Evolutionary conservation across 148 eudicot species (phyloP).

Genomic region (Euryodendron excelsum): DNA sequence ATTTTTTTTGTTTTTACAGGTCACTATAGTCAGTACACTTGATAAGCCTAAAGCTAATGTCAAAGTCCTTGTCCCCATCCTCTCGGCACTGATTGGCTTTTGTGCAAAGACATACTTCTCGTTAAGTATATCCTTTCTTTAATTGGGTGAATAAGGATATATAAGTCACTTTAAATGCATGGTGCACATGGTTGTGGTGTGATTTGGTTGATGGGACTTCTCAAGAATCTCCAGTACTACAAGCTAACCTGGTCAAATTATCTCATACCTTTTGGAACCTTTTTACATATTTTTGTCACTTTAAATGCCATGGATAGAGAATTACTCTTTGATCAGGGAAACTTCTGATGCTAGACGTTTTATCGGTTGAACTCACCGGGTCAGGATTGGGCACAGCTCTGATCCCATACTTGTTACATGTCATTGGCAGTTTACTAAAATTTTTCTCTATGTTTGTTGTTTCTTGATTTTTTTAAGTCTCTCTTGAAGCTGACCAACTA

Average conservation of each 20-base stretch:
- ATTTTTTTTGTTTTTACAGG: constrained; percentile 40
- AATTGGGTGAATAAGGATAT: not conserved
- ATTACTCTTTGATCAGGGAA: not conserved
- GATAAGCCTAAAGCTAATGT: constrained; percentile 70
- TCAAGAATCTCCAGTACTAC: not conserved
- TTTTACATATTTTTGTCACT: not conserved
- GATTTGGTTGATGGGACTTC: not conserved
- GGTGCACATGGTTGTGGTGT: not conserved
- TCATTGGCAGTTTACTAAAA: not conserved
- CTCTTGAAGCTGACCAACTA: not conserved
- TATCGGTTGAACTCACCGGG: not conserved
- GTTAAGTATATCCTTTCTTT: constrained; percentile 38
- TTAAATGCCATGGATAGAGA: not conserved
- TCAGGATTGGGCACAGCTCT: not conserved
- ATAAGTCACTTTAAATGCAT: not conserved
- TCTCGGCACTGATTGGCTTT: constrained; percentile 75
- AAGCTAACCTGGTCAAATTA: not conserved
- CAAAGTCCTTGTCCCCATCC: constrained; percentile 76
- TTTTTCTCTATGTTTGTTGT: not conserved
- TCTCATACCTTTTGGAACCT: not conserved
- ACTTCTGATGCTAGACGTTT: not conserved
- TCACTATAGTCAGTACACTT: constrained; percentile 70
- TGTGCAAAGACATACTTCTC: constrained; percentile 95
- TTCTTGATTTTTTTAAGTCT: not conserved
- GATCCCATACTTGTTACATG: not conserved